phyloP scores from a whole-genome alignment of 805 yeast genomes.

The Grigorovia humatica region DNA sequence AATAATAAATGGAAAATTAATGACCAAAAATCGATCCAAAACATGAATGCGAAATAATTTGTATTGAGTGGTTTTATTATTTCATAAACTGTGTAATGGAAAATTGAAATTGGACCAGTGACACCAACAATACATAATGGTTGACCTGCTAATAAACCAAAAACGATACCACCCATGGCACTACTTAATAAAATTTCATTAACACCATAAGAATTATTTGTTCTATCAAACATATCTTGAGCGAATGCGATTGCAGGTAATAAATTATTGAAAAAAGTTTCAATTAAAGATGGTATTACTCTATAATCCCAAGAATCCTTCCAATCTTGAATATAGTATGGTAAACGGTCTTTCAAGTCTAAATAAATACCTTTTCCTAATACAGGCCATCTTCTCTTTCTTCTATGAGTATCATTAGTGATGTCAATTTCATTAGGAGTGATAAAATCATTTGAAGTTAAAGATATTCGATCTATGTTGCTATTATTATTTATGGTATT shows the following conservation, averaged over 20 bases:
- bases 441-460: too few relatives aligned
- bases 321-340: conserved; percentile 70
- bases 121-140: conserved; percentile 95
- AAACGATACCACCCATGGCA: conserved; percentile 81
- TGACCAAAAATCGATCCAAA: conserved; percentile 91
- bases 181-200: conserved; percentile 79
- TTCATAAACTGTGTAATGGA: conserved; percentile 69
- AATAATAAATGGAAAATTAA: conserved; percentile 69
- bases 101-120: conserved; percentile 90
- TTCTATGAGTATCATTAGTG: neutral
- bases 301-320: conserved; percentile 76
- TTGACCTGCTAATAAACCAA: conserved; percentile 80
- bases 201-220: conserved; percentile 78
- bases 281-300: conserved; percentile 74
- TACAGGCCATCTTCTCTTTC: conserved; percentile 8
- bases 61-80: conserved; percentile 28
- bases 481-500: too few relatives aligned
- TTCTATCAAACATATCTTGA: conserved; percentile 92
- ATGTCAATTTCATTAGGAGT: neutral
- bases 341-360: conserved; percentile 34
- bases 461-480: neutral
- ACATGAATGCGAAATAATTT: conserved; percentile 82
- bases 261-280: conserved; percentile 79
- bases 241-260: conserved; percentile 94
- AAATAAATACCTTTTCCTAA: conserved; percentile 28